Evolutionary conservation across 805 yeast genomes (phyloP).

Genomic region (Saccharomycopsis fodiens): DNA sequence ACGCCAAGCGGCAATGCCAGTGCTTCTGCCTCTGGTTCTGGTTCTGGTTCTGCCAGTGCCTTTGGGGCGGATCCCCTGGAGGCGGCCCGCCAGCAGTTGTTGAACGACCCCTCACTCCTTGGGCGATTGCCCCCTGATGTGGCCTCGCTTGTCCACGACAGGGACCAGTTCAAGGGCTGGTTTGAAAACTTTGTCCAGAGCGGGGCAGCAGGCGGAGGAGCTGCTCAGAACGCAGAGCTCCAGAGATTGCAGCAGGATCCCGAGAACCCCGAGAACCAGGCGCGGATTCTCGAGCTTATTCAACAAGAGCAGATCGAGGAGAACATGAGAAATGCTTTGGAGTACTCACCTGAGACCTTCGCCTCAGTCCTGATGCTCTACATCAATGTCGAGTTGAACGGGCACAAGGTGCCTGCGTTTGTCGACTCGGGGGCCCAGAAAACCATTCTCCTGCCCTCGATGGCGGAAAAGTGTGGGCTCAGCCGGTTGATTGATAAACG

Average conservation of each 20-base stretch:
- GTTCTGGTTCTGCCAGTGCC: not conserved
- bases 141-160: not conserved
- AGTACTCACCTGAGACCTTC: conserved; percentile 85
- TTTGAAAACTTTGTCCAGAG: not conserved
- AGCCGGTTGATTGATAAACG: conserved; percentile 70
- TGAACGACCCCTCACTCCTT: conserved; percentile 34
- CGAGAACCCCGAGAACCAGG: conserved; percentile 62
- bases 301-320: conserved; percentile 71
- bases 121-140: conserved; percentile 27
- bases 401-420: conserved; percentile 78
- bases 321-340: conserved; percentile 71
- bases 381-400: conserved; percentile 71
- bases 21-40: no score
- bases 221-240: conserved; percentile 41
- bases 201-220: conserved; percentile 20
- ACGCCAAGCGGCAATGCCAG: no score
- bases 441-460: conserved; percentile 70
- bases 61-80: conserved; percentile 29
- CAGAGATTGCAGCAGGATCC: conserved; percentile 52
- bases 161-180: conserved; percentile 4
- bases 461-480: conserved; percentile 69
- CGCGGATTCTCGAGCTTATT: conserved; percentile 56
- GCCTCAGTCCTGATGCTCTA: conserved; percentile 78
- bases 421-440: conserved; percentile 95
- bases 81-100: conserved; percentile 39